Conservation (phyloP, 768 basidiomycete genomes). For the Collybia mongolica region DNA sequence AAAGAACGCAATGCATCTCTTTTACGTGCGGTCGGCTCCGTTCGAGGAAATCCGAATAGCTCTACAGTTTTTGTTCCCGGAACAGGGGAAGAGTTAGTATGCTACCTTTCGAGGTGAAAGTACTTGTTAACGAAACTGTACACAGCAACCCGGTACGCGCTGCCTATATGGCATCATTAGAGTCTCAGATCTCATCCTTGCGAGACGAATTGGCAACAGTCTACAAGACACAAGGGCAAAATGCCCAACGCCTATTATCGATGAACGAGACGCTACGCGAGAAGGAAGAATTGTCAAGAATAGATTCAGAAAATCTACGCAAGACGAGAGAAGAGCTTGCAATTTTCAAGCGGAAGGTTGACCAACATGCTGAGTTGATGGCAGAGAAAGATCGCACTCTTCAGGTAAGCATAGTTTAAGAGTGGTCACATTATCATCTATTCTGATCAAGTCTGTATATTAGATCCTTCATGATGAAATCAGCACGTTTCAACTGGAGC, state of each 20-base stretch:
- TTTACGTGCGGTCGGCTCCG: constrained; percentile 77
- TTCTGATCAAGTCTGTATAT: constrained; percentile 6
- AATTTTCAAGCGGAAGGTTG: constrained; percentile 69
- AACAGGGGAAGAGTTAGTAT: constrained; percentile 64
- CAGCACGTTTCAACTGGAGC: constrained; percentile 86
- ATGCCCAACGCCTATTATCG: constrained; percentile 86
- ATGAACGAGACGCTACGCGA: constrained; percentile 96
- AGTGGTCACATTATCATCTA: neutral
- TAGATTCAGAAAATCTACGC: constrained; percentile 78
- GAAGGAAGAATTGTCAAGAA: constrained; percentile 83
- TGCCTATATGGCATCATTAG: constrained; percentile 88
- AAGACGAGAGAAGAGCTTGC: constrained; percentile 76
- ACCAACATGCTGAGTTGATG: constrained; percentile 84
- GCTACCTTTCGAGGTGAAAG: neutral
- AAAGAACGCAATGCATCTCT: constrained; percentile 92
- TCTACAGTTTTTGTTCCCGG: constrained; percentile 63
- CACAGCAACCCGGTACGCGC: constrained; percentile 79
- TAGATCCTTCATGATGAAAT: constrained; percentile 96
- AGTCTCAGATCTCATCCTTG: constrained; percentile 89
- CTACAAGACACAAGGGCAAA: constrained; percentile 96
- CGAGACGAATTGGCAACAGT: constrained; percentile 91
- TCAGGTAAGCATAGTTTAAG: constrained; percentile 56
- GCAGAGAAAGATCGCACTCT: constrained; percentile 85
- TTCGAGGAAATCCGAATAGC: constrained; percentile 59
- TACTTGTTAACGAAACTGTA: constrained; percentile 9